Conservation (phyloP, 108 stramenopile species). For the Chaetoceros tenuissimus region DNA sequence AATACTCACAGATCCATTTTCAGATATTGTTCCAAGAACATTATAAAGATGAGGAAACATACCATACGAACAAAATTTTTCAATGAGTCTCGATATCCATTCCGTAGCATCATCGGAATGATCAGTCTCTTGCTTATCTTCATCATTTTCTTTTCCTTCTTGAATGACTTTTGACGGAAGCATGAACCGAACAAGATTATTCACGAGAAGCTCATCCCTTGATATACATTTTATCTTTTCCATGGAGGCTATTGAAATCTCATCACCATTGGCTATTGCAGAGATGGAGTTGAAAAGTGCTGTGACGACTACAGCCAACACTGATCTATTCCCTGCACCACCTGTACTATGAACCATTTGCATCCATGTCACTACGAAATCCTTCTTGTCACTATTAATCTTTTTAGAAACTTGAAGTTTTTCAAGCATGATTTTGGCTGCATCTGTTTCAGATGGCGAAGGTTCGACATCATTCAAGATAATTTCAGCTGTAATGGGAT, state of each 20-base stretch:
- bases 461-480: slow-evolving; percentile 30
- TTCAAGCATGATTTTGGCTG: slow-evolving; percentile 19
- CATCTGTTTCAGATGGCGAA: slow-evolving; percentile 31
- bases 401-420: slow-evolving; percentile 6
- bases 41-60: slow-evolving; percentile 34
- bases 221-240: slow-evolving; percentile 4
- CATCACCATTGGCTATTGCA: not conserved
- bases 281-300: slow-evolving; percentile 53
- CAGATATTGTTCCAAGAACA: slow-evolving; percentile 12
- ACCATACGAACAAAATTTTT: slow-evolving; percentile 40
- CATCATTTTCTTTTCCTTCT: slow-evolving; percentile 3
- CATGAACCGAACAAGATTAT: slow-evolving; percentile 46
- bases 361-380: slow-evolving; percentile 17
- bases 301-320: slow-evolving; percentile 56
- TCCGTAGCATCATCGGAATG: slow-evolving; percentile 65
- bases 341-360: slow-evolving; percentile 30
- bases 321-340: slow-evolving; percentile 34
- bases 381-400: not conserved
- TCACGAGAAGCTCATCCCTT: slow-evolving; percentile 32
- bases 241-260: not conserved
- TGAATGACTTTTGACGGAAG: slow-evolving; percentile 32
- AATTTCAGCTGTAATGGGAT: slow-evolving; percentile 25
- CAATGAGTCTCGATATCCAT: slow-evolving; percentile 62
- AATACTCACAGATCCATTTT: slow-evolving; percentile 13
- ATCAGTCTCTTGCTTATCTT: slow-evolving; percentile 7